These are phyloP conservation scores for Talaromyces funiculosus DNA, from an alignment of 2,329 filamentous ascomycete species.

Conservation along the genomic window DNA sequence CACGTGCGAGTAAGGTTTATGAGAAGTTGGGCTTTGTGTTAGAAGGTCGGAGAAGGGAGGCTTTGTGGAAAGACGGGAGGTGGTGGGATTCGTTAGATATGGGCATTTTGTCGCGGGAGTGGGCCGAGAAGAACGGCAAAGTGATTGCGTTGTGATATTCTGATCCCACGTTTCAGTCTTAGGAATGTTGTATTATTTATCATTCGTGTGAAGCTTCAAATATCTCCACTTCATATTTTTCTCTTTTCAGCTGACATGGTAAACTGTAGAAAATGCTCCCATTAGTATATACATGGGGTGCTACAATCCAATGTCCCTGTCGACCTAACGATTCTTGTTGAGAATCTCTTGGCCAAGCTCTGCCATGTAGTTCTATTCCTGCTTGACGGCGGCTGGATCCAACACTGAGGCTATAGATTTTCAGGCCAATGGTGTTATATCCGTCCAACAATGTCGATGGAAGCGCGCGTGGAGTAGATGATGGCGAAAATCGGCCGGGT, in stretches of 20 bases:
- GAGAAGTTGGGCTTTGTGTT: neutral
- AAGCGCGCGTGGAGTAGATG: neutral
- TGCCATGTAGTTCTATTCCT: neutral
- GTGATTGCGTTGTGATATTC: neutral
- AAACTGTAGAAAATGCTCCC: neutral
- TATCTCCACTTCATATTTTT: neutral
- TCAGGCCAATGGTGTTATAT: neutral
- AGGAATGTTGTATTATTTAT: neutral
- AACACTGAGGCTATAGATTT: neutral
- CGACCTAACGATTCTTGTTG: neutral
- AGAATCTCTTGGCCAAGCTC: neutral
- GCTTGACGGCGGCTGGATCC: neutral
- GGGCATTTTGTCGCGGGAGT: neutral
- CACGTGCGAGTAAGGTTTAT: neutral
- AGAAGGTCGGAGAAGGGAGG: neutral
- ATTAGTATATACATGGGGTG: neutral
- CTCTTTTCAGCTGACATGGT: neutral
- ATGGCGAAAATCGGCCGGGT: neutral
- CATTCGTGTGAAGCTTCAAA: neutral
- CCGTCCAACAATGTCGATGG: neutral
- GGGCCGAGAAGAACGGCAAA: neutral
- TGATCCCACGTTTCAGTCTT: too few species aligned
- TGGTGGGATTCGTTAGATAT: constrained; percentile 1
- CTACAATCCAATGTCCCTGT: neutral
- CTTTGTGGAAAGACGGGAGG: neutral